Conservation (phyloP, 2,329 filamentous ascomycete species). For the Monosporascus cannonballus region DNA sequence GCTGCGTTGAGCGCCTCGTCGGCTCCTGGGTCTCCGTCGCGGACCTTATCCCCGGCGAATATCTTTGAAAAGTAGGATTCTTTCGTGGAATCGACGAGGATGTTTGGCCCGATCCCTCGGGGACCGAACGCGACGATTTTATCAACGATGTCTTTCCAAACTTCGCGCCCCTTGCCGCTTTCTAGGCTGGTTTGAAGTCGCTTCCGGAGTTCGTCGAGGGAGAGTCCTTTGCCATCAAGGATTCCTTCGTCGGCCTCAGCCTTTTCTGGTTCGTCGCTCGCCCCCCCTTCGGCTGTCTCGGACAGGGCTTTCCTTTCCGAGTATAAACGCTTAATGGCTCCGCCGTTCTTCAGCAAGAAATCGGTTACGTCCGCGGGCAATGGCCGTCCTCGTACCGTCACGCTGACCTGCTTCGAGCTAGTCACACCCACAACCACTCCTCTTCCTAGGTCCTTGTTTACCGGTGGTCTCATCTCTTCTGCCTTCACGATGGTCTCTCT, state of each 20-base stretch:
- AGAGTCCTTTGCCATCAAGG: slow-evolving; percentile 56
- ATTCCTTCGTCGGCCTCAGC: slow-evolving; percentile 52
- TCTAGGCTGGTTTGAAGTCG: slow-evolving; percentile 66
- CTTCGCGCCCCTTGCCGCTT: slow-evolving; percentile 64
- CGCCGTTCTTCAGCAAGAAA: slow-evolving; percentile 74
- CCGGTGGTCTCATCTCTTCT: slow-evolving; percentile 86
- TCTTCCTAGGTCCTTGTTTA: slow-evolving; percentile 77
- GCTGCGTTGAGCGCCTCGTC: slow-evolving; percentile 49
- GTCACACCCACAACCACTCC: slow-evolving; percentile 72
- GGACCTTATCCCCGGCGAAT: slow-evolving; percentile 39
- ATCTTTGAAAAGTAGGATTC: slow-evolving; percentile 64
- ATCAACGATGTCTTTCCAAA: slow-evolving; percentile 72
- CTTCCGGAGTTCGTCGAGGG: slow-evolving; percentile 68
- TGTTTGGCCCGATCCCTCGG: slow-evolving; percentile 75
- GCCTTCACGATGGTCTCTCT: slow-evolving; percentile 83
- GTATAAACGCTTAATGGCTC: slow-evolving; percentile 74
- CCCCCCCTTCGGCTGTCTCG: slow-evolving; percentile 23
- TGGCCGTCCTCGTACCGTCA: slow-evolving; percentile 72
- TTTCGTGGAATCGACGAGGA: slow-evolving; percentile 78
- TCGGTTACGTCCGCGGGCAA: slow-evolving; percentile 74
- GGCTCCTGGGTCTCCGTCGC: slow-evolving; percentile 30
- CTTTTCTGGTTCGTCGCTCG: slow-evolving; percentile 29
- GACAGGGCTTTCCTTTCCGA: slow-evolving; percentile 57
- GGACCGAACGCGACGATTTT: slow-evolving; percentile 89
- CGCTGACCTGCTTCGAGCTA: slow-evolving; percentile 76